phyloP scores from a whole-genome alignment of 2,329 filamentous ascomycete genomes.

The Aspergillus sojae region DNA sequence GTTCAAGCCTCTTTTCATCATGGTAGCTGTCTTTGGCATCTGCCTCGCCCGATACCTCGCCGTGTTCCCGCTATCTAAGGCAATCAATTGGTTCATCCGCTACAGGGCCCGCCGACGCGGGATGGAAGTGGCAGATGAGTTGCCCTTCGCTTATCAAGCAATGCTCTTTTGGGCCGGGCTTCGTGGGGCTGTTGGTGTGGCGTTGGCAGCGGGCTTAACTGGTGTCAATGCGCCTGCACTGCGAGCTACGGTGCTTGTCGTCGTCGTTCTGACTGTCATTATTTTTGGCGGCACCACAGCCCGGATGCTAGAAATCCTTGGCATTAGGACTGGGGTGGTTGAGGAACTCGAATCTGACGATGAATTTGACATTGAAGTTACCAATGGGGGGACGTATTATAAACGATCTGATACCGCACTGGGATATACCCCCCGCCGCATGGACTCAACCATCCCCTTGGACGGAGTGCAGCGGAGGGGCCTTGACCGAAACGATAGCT shows the following conservation, averaged over 20 bases:
- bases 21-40: constrained; percentile 88
- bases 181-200: constrained; percentile 92
- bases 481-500: constrained; percentile 46
- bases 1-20: constrained; percentile 93
- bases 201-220: constrained; percentile 82
- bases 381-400: constrained; percentile 72
- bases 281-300: constrained; percentile 98
- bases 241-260: constrained; percentile 92
- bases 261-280: constrained; percentile 96
- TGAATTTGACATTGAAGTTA: constrained; percentile 92
- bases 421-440: constrained; percentile 71
- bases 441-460: constrained; percentile 61
- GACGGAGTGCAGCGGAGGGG: constrained; percentile 49
- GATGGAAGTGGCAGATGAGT: constrained; percentile 76
- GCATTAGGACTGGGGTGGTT: constrained; percentile 94
- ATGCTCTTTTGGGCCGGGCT: constrained; percentile 99
- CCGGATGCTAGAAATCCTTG: constrained; percentile 94
- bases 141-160: constrained; percentile 94
- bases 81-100: constrained; percentile 90
- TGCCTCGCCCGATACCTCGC: constrained; percentile 90
- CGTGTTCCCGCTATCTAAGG: constrained; percentile 86
- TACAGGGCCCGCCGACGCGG: constrained; percentile 80
- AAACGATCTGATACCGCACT: constrained; percentile 78
- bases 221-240: constrained; percentile 81
- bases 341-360: constrained; percentile 98